Conservation (phyloP, 345 rosid genomes). For the Eucalyptus marginata region DNA sequence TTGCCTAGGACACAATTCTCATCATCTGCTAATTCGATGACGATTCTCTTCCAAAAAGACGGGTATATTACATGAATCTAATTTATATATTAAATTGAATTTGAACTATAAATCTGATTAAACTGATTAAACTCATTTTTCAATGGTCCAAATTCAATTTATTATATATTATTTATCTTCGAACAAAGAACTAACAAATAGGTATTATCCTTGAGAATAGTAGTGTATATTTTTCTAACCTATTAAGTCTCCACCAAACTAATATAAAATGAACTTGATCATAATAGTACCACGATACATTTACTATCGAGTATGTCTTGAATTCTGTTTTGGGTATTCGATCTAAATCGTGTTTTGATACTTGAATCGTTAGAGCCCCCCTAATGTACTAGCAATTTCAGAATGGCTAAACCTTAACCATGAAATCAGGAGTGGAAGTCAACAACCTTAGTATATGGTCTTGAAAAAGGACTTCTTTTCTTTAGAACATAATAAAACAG, state of each 20-base stretch:
- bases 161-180: background rate
- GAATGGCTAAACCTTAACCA: background rate
- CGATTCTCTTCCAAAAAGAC: background rate
- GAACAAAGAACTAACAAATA: background rate
- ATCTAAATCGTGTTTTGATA: too few species aligned
- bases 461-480: background rate
- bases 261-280: background rate
- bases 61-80: background rate
- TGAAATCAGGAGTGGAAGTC: background rate
- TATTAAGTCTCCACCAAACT: background rate
- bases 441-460: background rate
- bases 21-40: background rate
- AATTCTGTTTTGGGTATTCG: too few species aligned
- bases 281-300: background rate
- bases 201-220: background rate
- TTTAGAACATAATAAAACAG: background rate
- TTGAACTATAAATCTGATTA: background rate
- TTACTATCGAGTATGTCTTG: too few species aligned
- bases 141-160: background rate
- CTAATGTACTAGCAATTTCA: background rate
- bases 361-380: background rate
- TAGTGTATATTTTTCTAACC: background rate
- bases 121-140: background rate
- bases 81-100: background rate
- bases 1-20: conserved; percentile 22